Conservation (phyloP, 805 yeast genomes). For the Metschnikowia similis region DNA sequence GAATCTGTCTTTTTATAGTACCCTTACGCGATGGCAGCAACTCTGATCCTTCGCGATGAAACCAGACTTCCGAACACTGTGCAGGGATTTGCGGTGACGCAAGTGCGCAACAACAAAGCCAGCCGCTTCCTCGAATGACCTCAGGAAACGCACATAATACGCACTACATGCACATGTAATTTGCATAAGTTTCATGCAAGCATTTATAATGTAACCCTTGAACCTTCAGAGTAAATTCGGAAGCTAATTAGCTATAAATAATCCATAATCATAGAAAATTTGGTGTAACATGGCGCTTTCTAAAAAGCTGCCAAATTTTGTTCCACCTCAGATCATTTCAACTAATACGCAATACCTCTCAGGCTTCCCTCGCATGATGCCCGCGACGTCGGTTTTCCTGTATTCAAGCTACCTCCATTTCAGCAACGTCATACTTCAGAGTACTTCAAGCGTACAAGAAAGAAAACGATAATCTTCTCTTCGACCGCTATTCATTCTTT, state of each 20-base stretch:
- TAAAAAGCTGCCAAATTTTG: too few species aligned
- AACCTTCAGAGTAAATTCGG: background rate
- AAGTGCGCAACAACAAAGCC: background rate
- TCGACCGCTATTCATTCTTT: too few species aligned
- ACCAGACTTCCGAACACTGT: background rate
- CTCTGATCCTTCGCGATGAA: background rate
- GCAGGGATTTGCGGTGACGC: background rate
- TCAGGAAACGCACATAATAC: background rate
- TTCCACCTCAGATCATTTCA: background rate
- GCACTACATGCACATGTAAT: background rate
- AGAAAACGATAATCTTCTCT: background rate
- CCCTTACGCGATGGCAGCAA: background rate
- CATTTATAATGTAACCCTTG: background rate
- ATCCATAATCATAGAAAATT: too few species aligned
- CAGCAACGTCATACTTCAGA: background rate
- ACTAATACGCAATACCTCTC: background rate
- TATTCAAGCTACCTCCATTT: too few species aligned
- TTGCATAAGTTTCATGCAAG: background rate
- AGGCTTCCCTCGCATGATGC: background rate
- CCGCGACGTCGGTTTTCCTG: background rate
- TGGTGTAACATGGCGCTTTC: too few species aligned
- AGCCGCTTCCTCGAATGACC: constrained; percentile 5
- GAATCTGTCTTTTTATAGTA: background rate
- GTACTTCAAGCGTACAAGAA: background rate
- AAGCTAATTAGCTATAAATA: background rate